Percentiles rank a stretch among this genome's conserved stretches.
These are phyloP conservation scores for Fusarium albosuccineum DNA, from an alignment of 2,329 filamentous ascomycete genomes.

Conservation along the genomic window DNA sequence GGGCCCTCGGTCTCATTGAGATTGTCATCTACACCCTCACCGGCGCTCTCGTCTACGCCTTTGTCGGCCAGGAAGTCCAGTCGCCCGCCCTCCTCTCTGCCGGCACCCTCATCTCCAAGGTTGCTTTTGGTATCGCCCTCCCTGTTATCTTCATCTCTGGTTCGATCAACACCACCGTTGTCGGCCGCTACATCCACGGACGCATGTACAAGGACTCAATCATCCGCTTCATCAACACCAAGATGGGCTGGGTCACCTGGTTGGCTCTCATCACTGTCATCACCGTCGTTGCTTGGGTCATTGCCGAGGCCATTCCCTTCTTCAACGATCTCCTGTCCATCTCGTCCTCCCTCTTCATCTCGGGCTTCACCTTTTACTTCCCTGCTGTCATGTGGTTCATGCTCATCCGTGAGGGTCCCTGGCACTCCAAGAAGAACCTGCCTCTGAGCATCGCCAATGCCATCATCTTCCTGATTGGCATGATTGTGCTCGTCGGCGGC, in stretches of 20 bases:
- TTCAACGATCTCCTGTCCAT: slow-evolving; percentile 76
- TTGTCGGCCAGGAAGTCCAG: slow-evolving; percentile 71
- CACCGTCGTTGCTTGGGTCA: slow-evolving; percentile 76
- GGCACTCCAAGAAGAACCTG: slow-evolving; percentile 49
- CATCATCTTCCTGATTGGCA: slow-evolving; percentile 48
- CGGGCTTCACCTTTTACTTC: slow-evolving; percentile 58
- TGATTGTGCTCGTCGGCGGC: slow-evolving; percentile 50
- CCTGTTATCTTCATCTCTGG: slow-evolving; percentile 82
- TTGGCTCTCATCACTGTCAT: slow-evolving; percentile 66
- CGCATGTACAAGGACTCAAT: slow-evolving; percentile 59
- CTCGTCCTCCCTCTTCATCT: slow-evolving; percentile 64
- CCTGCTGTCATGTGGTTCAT: slow-evolving; percentile 60
- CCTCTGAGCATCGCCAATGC: slow-evolving; percentile 43
- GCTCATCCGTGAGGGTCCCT: slow-evolving; percentile 51
- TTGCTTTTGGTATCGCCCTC: slow-evolving; percentile 77
- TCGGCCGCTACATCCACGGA: slow-evolving; percentile 61
- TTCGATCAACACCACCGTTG: slow-evolving; percentile 72
- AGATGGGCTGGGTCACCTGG: slow-evolving; percentile 68
- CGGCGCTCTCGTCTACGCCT: slow-evolving; percentile 77
- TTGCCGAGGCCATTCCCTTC: slow-evolving; percentile 79
- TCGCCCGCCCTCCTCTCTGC: slow-evolving; percentile 78
- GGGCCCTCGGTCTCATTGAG: slow-evolving; percentile 71
- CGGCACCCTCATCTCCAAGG: slow-evolving; percentile 68
- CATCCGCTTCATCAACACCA: slow-evolving; percentile 62
- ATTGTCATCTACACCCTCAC: slow-evolving; percentile 76